Conservation (phyloP, 1,284 basidiomycete genomes). For the Trichosporon faecale region DNA sequence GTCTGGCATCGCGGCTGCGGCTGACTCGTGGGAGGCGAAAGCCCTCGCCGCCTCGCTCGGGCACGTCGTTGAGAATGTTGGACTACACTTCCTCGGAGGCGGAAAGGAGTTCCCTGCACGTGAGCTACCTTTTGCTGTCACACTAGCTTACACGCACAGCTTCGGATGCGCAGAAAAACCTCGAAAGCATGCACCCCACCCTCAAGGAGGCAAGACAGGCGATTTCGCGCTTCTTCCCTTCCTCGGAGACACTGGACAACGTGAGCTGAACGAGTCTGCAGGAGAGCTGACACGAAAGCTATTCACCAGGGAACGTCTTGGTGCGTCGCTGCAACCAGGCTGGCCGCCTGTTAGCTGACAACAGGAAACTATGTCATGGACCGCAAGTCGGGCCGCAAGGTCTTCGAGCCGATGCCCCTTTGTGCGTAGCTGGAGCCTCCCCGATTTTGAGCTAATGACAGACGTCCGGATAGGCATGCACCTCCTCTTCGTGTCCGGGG, state of each 20-base stretch:
- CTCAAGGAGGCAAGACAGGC: not conserved
- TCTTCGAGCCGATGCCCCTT: slow-evolving; percentile 78
- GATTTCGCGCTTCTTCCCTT: slow-evolving; percentile 42
- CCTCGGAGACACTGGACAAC: slow-evolving; percentile 39
- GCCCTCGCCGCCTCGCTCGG: not conserved
- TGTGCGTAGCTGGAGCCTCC: slow-evolving; percentile 56
- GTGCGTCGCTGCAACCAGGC: slow-evolving; percentile 23
- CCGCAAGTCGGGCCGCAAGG: slow-evolving; percentile 60
- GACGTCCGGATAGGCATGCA: slow-evolving; percentile 64
- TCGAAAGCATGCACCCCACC: not conserved
- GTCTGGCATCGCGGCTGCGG: not conserved
- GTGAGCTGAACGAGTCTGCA: slow-evolving; percentile 21
- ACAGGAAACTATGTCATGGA: slow-evolving; percentile 66
- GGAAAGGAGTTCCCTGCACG: not conserved
- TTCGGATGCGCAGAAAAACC: not conserved
- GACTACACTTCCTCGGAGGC: not conserved
- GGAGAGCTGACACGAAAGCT: slow-evolving; percentile 33
- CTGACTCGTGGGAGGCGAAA: not conserved
- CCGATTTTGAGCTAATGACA: slow-evolving; percentile 17
- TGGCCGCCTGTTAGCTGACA: slow-evolving; percentile 11
- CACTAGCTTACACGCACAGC: not conserved
- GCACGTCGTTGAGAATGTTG: not conserved
- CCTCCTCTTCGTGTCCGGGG: slow-evolving; percentile 61
- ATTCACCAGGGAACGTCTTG: slow-evolving; percentile 48
- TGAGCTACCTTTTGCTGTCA: not conserved